Evolutionary conservation across 176 grass and related monocot genomes (phyloP).

Genomic region (Oryza punctata): DNA sequence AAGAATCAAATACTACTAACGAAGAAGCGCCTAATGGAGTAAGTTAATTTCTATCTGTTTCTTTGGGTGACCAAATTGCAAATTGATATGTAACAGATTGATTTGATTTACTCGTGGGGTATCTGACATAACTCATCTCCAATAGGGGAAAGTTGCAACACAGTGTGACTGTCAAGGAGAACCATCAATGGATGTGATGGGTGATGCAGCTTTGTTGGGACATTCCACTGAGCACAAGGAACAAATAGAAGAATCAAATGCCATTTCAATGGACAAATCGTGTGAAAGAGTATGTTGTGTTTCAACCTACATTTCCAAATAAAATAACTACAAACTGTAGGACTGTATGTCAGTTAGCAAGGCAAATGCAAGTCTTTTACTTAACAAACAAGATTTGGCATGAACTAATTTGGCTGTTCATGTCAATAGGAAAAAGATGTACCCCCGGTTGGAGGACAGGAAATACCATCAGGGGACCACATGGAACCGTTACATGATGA

Average conservation of each 20-base stretch:
- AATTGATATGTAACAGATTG: neutral
- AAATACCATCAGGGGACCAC: neutral
- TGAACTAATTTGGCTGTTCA: neutral
- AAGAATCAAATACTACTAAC: neutral
- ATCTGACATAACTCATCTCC: neutral
- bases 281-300: slow-evolving; percentile 18
- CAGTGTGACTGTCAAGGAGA: slow-evolving; percentile 2
- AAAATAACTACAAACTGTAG: neutral
- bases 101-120: slow-evolving; percentile 12
- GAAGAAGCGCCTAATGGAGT: slow-evolving; percentile 30
- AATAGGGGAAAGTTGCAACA: slow-evolving; percentile 5
- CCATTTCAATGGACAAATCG: neutral
- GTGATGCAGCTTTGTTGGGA: neutral
- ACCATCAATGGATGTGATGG: neutral
- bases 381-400: neutral
- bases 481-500: neutral
- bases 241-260: slow-evolving; percentile 14
- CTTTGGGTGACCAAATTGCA: neutral
- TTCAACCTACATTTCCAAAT: neutral
- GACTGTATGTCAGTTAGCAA: neutral
- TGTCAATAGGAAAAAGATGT: slow-evolving; percentile 25
- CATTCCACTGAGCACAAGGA: slow-evolving; percentile 25
- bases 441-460: neutral
- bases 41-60: neutral
- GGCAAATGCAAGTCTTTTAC: neutral